Base-by-base conservation (phyloP, 805 yeast genomes). In the Hyphopichia homilentoma region DNA sequence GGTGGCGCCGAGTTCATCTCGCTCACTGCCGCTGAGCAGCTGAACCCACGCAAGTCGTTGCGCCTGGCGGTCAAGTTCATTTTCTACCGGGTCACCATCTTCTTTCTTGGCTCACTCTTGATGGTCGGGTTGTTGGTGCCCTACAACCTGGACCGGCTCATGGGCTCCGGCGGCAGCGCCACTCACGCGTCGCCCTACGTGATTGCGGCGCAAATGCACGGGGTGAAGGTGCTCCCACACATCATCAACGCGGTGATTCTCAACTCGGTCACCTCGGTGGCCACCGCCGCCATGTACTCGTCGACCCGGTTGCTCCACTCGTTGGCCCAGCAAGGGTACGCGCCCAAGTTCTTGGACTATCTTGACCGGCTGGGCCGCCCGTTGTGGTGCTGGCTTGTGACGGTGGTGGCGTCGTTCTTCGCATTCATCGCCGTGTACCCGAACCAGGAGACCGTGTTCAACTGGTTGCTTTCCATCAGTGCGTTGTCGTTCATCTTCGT, bases 1-100 rank as follows among this genome's bases (percentile, higher is more conserved):
- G 61, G 63, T 11, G 61, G 59, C 30, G 50, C 57, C 27, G 63
- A 57, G 42, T 57, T 57, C 30, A 53, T 57, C 39, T 57, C 59
- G 3, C 41, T 57, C 13, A 45, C 58, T 4, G 60, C 54, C 15
- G 49, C 56, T 20, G 59, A 53, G 34, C 55, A 50, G 16, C 42
- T 48, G 16, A 51, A 52, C 46, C 49, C 57, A 22, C 29, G 61
- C 35, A 34, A 44, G 25, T 46, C 53, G 19, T 33, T 45, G 40
- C 57, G 48, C 19, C 41, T 44, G 25, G 57, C 59, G 21, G 47
- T 50, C 30, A 45, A 55, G 27, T 50, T 52, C 33, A 55, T 55
- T 28, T 52, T 52, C 36, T 47, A 43, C 39, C 48, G 55, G 29
- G 41, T 55, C 16, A 41, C 52, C 16, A 35, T 55, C 29, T 48